Evolutionary conservation across 2,329 filamentous ascomycete genomes (phyloP).

Genomic region (Mycocentrospora acerina): DNA sequence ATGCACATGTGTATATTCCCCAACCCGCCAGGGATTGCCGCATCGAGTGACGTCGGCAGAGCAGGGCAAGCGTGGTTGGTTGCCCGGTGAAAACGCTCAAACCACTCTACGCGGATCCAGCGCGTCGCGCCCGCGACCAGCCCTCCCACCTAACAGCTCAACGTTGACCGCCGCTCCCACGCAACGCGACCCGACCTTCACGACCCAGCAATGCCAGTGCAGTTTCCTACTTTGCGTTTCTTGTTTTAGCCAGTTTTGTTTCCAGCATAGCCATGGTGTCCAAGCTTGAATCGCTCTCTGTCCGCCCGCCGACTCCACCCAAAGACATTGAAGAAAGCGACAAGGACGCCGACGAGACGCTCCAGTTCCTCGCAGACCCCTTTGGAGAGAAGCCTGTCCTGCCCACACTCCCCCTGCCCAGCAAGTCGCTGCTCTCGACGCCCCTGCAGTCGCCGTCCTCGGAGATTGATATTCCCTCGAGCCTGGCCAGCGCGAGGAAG

Average conservation of each 20-base stretch:
- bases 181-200: no score
- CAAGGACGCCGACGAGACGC: slow-evolving; percentile 40
- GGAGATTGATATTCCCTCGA: slow-evolving; percentile 37
- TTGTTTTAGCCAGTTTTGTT: slow-evolving; percentile 23
- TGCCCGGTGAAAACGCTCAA: background rate
- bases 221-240: slow-evolving; percentile 16
- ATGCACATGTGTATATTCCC: no score
- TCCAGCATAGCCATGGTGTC: slow-evolving; percentile 44
- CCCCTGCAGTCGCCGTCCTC: slow-evolving; percentile 49
- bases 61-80: no score
- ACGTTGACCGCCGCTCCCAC: slow-evolving; percentile 2
- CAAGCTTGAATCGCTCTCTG: slow-evolving; percentile 50
- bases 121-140: no score
- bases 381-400: slow-evolving; percentile 37
- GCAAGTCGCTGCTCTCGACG: slow-evolving; percentile 30
- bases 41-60: no score
- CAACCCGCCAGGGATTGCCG: no score
- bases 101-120: slow-evolving; percentile 9
- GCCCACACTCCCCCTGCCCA: slow-evolving; percentile 20
- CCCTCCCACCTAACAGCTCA: slow-evolving; percentile 7
- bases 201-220: slow-evolving; percentile 28
- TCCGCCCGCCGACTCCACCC: slow-evolving; percentile 59
- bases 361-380: slow-evolving; percentile 47
- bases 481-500: slow-evolving; percentile 39
- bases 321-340: slow-evolving; percentile 46